Percentiles rank a stretch among this genome's conserved stretches.
phyloP scores from a whole-genome alignment of 306 rosid species.

The Cucurbita ficifolia region DNA sequence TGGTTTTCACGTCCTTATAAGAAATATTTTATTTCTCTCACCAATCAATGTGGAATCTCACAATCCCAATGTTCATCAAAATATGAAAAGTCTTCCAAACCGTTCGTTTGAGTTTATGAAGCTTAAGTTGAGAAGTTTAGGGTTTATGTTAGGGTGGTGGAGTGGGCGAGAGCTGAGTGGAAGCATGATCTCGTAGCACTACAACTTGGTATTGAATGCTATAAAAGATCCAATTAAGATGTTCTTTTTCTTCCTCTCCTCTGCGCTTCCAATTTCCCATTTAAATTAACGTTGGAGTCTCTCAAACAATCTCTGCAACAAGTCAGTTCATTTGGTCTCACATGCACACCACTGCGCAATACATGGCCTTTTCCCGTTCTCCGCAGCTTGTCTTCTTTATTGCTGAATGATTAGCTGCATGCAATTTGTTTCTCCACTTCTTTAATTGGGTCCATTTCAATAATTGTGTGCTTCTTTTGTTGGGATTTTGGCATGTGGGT shows the following conservation, averaged over 20 bases:
- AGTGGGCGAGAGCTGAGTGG: not conserved
- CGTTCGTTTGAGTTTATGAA: too few relatives aligned
- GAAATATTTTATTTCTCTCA: too few relatives aligned
- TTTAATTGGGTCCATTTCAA: not conserved
- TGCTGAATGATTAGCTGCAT: not conserved
- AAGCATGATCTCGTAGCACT: not conserved
- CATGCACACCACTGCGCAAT: not conserved
- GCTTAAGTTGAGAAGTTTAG: too few relatives aligned
- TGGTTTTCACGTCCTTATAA: too few relatives aligned
- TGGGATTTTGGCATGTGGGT: not conserved
- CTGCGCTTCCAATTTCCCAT: not conserved
- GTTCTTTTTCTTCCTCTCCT: not conserved
- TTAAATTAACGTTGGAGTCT: not conserved
- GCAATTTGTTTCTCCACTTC: not conserved
- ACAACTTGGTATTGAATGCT: not conserved
- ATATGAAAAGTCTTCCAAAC: too few relatives aligned
- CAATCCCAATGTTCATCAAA: too few relatives aligned
- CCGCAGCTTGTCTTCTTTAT: not conserved
- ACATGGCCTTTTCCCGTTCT: not conserved
- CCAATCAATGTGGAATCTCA: too few relatives aligned
- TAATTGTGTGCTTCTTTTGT: not conserved
- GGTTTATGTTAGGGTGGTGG: not conserved
- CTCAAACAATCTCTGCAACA: not conserved
- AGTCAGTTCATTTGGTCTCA: not conserved
- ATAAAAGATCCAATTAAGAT: too few relatives aligned